Conservation (phyloP, 2,329 filamentous ascomycete genomes). For the Zasmidium citrigriseum region DNA sequence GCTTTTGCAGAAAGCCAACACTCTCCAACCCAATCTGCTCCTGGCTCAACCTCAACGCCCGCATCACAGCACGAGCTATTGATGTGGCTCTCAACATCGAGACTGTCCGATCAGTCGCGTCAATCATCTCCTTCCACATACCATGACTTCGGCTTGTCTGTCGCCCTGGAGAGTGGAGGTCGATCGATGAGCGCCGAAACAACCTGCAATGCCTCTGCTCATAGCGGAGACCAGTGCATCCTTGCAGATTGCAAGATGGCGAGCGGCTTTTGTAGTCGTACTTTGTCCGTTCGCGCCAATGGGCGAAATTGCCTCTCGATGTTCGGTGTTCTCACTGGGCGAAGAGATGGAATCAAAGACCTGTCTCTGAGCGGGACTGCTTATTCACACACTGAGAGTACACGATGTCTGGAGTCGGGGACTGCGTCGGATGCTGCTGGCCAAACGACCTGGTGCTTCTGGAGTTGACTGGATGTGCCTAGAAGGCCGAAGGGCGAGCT, state of each 20-base stretch:
- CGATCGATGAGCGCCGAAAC: slow-evolving; percentile 60
- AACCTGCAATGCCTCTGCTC: slow-evolving; percentile 31
- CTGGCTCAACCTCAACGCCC: slow-evolving; percentile 39
- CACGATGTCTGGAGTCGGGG: slow-evolving; percentile 18
- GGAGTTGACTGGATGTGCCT: slow-evolving; percentile 10
- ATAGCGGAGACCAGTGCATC: slow-evolving; percentile 12
- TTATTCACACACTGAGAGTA: slow-evolving; percentile 68
- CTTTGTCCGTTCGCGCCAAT: slow-evolving; percentile 72
- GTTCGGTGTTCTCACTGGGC: slow-evolving; percentile 15
- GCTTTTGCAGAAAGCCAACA: slow-evolving; percentile 41
- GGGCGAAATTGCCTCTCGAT: slow-evolving; percentile 61
- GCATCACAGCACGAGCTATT: slow-evolving; percentile 54
- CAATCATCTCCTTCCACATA: slow-evolving; percentile 59
- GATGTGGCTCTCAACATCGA: slow-evolving; percentile 48
- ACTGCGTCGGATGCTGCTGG: slow-evolving; percentile 19
- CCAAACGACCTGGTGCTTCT: slow-evolving; percentile 27
- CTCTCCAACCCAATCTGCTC: slow-evolving; percentile 50
- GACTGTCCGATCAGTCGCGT: slow-evolving; percentile 64
- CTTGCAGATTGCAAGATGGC: slow-evolving; percentile 41
- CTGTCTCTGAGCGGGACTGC: slow-evolving; percentile 83
- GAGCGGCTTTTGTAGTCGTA: slow-evolving; percentile 92
- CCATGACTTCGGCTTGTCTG: slow-evolving; percentile 7
- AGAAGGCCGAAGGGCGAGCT: slow-evolving; percentile 17
- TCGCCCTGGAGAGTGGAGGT: slow-evolving; percentile 50
- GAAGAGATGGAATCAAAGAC: slow-evolving; percentile 89